Base-by-base conservation (phyloP, 2,329 filamentous ascomycete species). In the Pochonia chlamydosporia region DNA sequence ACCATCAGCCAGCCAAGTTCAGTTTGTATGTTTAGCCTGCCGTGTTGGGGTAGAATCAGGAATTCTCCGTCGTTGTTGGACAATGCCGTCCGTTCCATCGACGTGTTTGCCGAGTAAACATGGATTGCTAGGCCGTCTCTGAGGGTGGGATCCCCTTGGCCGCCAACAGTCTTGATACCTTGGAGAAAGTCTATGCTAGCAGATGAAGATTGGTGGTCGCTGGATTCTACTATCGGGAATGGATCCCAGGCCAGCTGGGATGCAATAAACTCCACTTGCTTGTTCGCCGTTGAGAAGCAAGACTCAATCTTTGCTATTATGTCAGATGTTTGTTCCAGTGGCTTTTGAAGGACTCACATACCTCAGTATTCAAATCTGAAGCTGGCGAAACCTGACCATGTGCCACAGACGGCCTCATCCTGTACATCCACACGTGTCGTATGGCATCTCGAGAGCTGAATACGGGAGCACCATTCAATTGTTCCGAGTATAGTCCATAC, bases 21-120 rank as follows among this genome's bases (percentile, higher is more conserved):
- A 3, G 84, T 87, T 57, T 84, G 81, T 40, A 87, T 81, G 53
- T 86, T 78, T 2, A 87, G 69, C 0, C 75, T 69, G 11, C 84
- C 84, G 52, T 82, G 74, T 50, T 87, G 83, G 0, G 77, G 80
- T 3, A 86, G 72, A 40, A 87, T 82, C 44, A 86, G 66, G 50
- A 83, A 76, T 59, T 87, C 83, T 14, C 84, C 84, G 50, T 87
- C 84, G 28, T 54, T 52, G 45, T 53, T 56, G 50, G 46, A 70
- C 49, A 74, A 75, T 0, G 74, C 73, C 18, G 64, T 59, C 5
- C 65, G 64, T 14, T 35, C 59, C 74, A 78, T 76, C 52, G 57
- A 65, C 2, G 57, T 57, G 49, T 73, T 73, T 49, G 67, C 64
- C 44, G 67, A 61, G 53, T 73, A 76, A 28, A 74, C 60, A 51